Percentiles rank a stretch among this genome's conserved stretches.
These are phyloP conservation scores for Trypanosoma grayi DNA, from an alignment of 208 protist genomes.

Conservation along the genomic window DNA sequence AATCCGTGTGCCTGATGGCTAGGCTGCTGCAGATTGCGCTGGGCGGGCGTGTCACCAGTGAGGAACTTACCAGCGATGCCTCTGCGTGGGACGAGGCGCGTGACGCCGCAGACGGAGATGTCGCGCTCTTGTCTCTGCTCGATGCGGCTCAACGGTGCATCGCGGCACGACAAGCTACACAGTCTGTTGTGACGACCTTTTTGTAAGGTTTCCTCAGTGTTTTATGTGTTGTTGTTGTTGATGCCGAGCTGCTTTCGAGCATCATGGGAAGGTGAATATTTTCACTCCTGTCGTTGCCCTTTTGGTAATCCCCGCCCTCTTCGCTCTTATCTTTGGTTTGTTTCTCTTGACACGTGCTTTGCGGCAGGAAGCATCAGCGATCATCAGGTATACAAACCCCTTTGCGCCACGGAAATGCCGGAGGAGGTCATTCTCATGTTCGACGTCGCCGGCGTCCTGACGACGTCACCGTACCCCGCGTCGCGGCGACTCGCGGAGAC, in stretches of 20 bases:
- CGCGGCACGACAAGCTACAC: not conserved
- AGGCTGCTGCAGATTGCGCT: conserved; percentile 4
- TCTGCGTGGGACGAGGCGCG: conserved; percentile 10
- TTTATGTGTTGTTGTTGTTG: not conserved
- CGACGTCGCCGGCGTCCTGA: conserved; percentile 67
- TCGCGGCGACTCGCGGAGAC: conserved; percentile 60
- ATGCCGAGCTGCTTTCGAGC: not conserved
- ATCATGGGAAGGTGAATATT: too few species aligned
- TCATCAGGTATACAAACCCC: not conserved
- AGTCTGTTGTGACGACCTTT: conserved; percentile 6
- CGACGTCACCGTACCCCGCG: conserved; percentile 61
- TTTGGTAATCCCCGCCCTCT: not conserved
- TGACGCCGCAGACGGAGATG: not conserved
- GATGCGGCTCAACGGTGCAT: conserved; percentile 1
- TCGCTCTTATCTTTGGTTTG: not conserved
- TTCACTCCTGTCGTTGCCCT: not conserved
- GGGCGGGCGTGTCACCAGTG: not conserved
- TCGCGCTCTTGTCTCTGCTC: not conserved
- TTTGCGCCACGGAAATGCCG: conserved; percentile 32
- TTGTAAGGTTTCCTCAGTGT: not conserved
- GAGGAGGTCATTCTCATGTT: conserved; percentile 78
- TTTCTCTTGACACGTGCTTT: not conserved
- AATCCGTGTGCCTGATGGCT: conserved; percentile 6
- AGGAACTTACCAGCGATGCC: conserved; percentile 4
- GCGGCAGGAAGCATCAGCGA: not conserved